Base-by-base conservation (phyloP, 2,329 filamentous ascomycete genomes). In the Talaromyces sp. region DNA sequence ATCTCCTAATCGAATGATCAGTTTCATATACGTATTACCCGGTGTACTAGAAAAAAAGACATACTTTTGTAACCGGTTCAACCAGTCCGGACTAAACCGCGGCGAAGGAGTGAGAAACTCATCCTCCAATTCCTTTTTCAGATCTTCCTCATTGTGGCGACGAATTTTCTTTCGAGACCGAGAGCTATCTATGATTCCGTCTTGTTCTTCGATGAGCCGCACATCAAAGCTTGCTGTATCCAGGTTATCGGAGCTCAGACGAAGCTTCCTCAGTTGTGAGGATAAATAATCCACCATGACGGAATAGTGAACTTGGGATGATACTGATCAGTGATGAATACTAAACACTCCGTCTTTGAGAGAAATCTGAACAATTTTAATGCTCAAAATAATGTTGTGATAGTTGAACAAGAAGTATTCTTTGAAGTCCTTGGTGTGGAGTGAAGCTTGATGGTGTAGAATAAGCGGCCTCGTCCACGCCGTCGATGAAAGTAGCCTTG, bases 1-100 rank as follows among this genome's bases (percentile, higher is more conserved):
- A 99, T 75, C 88, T 82, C 70, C 83, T 84, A 64, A 14, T 67
- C 58, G 58, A 62, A 33, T 60, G 24, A 43, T 68, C 57, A 69
- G 64, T 49, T 9, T 22, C 22, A 6, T 43, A 8, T 10, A 22
- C 11, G 11, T 5, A n/a, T n/a, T 13, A 41, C 5, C 8, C 8
- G 22, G 11, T 5, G 9, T 37, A 31, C 57, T n/a, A 56, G 35
- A 49, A 11, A 19, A 54, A 43, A 33, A 19, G 9, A 71, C 79
- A 65, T 77, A 87, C 84, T 94, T 92, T 79, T 99, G 95, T 50
- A 98, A 80, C 63, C 87, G 86, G 76, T 97, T 93, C 66, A 99
- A 85, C 93, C 95, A 98, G 73, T 90, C 88, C 4, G 87, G 82
- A 39, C 89, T 92, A 80, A 99, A 97, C 2, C 86, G 85, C 5